Base-by-base conservation (phyloP, 2,329 filamentous ascomycete species). In the Sporothrix brasiliensis region DNA sequence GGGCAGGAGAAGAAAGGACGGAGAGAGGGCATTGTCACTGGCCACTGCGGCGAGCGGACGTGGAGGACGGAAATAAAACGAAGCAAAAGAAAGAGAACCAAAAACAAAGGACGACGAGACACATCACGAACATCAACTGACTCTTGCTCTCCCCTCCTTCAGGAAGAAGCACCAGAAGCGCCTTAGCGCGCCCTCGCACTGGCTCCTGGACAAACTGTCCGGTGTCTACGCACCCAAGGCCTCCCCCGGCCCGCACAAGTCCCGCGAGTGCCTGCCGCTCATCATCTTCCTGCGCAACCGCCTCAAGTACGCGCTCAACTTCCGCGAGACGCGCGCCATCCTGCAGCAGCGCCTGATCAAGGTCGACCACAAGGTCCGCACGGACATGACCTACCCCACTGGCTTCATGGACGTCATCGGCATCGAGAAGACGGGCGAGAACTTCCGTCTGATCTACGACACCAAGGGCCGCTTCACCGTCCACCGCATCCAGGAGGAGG, bases 401-500 rank as follows among this genome's bases (percentile, higher is more conserved):
- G 95, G 95, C 80, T 97, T 96, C 90, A 98, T 98, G 95, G 95
- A 99, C 83, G 95, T 99, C 82, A 97, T 99, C 88, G 87, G 88
- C 80, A 96, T 99, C 83, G 95, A 99, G 86, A 99, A 99, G 93
- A 99, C 95, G 73, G 94, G 94, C 90, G 95, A 99, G 91, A 92
- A 97, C 92, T 99, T 99, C 93, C 94, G 95, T 79, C 93, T 99
- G 78, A 87, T 99, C 89, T 99, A 98, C 91, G 95, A 99, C 85
- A 99, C 94, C 91, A 99, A 99, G 92, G 95, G 95, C 80, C 94
- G 95, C 83, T 99, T 98, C 92, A 97, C 95, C 83, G 94, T 99
- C 83, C 95, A 99, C 92, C 92, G 95, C 82, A 98, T 99, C 87
- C 94, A 96, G 84, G 86, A 89, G 78, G 95, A 98, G 88, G 95